A percentile compares a stretch with the other conserved stretches of the same genome.
These are phyloP conservation scores for Gracilaria domingensis DNA, from an alignment of 23 red algal genomes.

Conservation along the genomic window DNA sequence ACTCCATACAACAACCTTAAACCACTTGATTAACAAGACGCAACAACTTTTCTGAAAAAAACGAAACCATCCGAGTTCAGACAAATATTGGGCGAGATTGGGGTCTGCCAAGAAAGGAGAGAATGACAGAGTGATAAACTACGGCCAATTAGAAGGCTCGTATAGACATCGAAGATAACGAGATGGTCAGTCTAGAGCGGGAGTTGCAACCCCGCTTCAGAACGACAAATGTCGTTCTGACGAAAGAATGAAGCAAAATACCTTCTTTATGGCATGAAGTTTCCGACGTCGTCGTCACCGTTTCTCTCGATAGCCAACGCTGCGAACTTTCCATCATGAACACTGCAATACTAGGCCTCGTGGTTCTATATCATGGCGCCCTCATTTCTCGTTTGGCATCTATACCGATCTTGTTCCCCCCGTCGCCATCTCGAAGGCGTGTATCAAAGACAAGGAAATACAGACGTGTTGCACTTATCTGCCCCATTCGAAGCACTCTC, in stretches of 20 bases:
- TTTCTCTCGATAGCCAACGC: too few relatives aligned
- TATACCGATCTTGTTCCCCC: neutral
- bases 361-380: too few relatives aligned
- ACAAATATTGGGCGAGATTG: conserved; percentile 27
- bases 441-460: neutral
- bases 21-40: neutral
- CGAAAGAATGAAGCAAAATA: neutral
- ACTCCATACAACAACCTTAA: neutral
- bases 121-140: too few relatives aligned
- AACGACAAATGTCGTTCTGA: neutral
- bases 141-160: too few relatives aligned
- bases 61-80: too few relatives aligned
- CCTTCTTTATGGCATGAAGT: neutral
- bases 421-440: neutral
- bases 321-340: too few relatives aligned
- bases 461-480: neutral
- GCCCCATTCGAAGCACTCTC: neutral
- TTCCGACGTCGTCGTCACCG: neutral
- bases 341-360: too few relatives aligned
- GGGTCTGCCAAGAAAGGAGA: too few relatives aligned
- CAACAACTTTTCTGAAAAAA: too few relatives aligned
- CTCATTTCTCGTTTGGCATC: neutral
- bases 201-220: neutral
- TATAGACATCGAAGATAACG: too few relatives aligned
- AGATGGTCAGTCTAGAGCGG: neutral